Base-by-base conservation (phyloP, 2,329 filamentous ascomycete genomes). In the Nannizziopsis barbatae region DNA sequence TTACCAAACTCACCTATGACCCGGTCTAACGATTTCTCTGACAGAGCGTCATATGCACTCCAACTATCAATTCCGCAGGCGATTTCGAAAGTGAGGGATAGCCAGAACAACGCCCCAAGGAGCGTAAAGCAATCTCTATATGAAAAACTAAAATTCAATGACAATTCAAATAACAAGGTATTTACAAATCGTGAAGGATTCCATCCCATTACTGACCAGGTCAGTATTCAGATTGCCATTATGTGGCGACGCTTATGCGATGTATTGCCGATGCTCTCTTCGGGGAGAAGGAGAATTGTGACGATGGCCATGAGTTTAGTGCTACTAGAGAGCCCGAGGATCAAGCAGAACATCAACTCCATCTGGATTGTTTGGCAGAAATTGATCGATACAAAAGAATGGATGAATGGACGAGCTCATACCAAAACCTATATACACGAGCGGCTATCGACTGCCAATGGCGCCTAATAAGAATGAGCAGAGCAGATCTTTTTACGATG, bases 61-160 rank as follows among this genome's bases (percentile, higher is more conserved):
- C 87, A 95, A 57, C 81, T 83, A 55, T 81, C 85, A 10, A 92
- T 98, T 46, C 81, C 88, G 0, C 77, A 79, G 55, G 84, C 89
- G 5, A 83, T 98, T 54, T 79, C 88, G 2, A 76, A 79, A 53
- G 79, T 96, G 42, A 80, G 87, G 44, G 83, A 90, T 58, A 71
- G 72, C 35, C 76, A 81, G 47, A 85, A 87, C 33, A 83, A 80
- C 58, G 89, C 88, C 47, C 89, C 90, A 0, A 73, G 83, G 59
- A 74, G 81, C 45, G 87, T 87, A 4, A 85, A 89, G 50, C 77
- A 79, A 35, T 94, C 95, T 63, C 77, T 98, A 42, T 77, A 94
- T 17, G 88, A 95, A 57, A 85, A 93, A 61, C 72, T 98, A 31
- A 83, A 85, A 42, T 90, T 88, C 69, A 98, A 98, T 61, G 89